phyloP scores from a whole-genome alignment of 2,329 filamentous ascomycete species.

The Hirsutella minnesotensis region DNA sequence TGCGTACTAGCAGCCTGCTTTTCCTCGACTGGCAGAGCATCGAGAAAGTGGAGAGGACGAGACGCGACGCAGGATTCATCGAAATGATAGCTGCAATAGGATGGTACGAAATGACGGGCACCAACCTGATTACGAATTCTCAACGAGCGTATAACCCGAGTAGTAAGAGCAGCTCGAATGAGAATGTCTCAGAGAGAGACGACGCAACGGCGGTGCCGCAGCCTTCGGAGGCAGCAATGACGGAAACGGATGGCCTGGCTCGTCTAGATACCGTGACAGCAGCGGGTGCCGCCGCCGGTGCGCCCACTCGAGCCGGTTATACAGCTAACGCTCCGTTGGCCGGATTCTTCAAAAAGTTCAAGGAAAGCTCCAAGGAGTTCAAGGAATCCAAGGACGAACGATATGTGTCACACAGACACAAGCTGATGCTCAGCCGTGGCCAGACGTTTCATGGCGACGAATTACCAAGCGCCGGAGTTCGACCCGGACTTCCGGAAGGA shows the following conservation, averaged over 20 bases:
- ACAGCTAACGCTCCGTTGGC: conserved; percentile 31
- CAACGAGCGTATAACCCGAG: not conserved
- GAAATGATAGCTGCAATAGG: conserved; percentile 89
- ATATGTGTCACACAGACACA: conserved; percentile 42
- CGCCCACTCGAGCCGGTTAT: not conserved
- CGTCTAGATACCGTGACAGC: not conserved
- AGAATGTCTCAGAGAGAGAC: not conserved
- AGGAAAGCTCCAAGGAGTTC: conserved; percentile 40
- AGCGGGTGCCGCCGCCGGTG: not conserved
- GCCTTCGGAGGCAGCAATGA: conserved; percentile 51
- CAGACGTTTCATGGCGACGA: conserved; percentile 49
- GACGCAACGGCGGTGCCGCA: conserved; percentile 48
- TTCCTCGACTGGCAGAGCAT: conserved; percentile 96
- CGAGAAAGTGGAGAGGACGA: conserved; percentile 85
- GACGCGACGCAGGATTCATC: conserved; percentile 81
- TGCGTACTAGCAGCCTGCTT: conserved; percentile 85
- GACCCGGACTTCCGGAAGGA: too few relatives aligned
- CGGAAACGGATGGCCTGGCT: conserved; percentile 49
- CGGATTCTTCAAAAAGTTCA: conserved; percentile 49
- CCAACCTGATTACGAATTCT: conserved; percentile 33
- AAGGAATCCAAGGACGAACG: conserved; percentile 26
- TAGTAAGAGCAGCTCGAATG: not conserved
- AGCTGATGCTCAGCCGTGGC: conserved; percentile 62
- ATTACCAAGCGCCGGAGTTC: conserved; percentile 7
- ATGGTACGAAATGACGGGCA: conserved; percentile 78